Evolutionary conservation across 169 alveolate genomes (phyloP).

Genomic region (Plasmodium cynomolgi): DNA sequence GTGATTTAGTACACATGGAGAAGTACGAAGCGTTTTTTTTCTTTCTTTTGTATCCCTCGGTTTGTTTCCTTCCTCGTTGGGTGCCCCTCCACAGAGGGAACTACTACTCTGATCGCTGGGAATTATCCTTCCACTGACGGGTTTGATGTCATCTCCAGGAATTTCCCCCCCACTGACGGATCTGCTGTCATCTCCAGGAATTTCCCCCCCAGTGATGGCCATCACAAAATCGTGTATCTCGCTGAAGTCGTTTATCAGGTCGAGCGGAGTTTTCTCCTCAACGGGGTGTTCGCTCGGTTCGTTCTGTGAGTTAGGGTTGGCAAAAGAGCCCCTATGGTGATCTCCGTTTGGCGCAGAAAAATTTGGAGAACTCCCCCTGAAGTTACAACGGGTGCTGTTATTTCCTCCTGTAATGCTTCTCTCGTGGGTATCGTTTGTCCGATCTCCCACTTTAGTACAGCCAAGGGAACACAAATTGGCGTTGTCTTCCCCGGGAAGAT

Average conservation of each 20-base stretch:
- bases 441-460: not conserved
- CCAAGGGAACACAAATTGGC: not conserved
- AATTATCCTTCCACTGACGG: not conserved
- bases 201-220: not conserved
- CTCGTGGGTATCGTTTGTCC: not conserved
- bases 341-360: not conserved
- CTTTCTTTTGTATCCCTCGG: not conserved
- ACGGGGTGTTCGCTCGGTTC: not conserved
- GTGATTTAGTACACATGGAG: not conserved
- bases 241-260: slow-evolving; percentile 19
- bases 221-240: slow-evolving; percentile 10
- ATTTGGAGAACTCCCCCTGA: not conserved
- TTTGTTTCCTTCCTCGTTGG: not conserved
- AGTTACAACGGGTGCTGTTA: not conserved
- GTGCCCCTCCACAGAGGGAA: not conserved
- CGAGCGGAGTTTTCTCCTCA: not conserved
- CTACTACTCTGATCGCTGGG: not conserved
- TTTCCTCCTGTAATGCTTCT: not conserved
- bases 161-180: not conserved
- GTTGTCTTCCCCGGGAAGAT: not conserved
- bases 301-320: not conserved
- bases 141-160: not conserved
- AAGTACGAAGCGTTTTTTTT: slow-evolving; percentile 15
- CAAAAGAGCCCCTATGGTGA: not conserved
- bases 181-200: not conserved